Evolutionary conservation across 768 basidiomycete genomes (phyloP).

Genomic region (Boletus coccyginus): DNA sequence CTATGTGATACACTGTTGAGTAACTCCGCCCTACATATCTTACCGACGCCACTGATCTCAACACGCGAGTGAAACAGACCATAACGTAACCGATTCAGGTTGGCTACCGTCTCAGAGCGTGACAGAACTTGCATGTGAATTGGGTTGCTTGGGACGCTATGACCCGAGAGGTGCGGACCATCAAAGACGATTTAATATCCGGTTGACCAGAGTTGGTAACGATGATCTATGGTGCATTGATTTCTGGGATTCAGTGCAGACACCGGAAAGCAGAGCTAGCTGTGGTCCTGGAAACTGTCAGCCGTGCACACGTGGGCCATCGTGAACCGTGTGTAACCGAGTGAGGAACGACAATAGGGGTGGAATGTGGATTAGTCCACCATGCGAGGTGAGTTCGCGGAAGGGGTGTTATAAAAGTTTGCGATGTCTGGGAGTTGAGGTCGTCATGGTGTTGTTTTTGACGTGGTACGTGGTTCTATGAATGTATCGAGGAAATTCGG

Average conservation of each 20-base stretch:
- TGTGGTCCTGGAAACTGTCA: slow-evolving; percentile 5
- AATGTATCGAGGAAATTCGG: background rate
- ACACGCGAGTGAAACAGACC: background rate
- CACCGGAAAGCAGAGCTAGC: background rate
- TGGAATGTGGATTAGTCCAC: background rate
- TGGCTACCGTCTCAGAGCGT: background rate
- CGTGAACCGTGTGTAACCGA: background rate
- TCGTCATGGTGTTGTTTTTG: background rate
- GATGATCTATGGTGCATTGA: background rate
- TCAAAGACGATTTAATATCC: background rate
- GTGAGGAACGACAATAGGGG: background rate
- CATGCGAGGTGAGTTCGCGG: background rate
- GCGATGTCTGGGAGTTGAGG: slow-evolving; percentile 4
- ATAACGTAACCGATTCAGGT: slow-evolving; percentile 11
- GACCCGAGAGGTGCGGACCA: background rate
- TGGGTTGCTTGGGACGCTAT: background rate
- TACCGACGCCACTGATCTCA: slow-evolving; percentile 13
- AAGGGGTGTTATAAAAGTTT: background rate
- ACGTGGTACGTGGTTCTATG: background rate
- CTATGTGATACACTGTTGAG: no score
- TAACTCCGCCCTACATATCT: slow-evolving; percentile 3
- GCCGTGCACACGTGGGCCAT: background rate
- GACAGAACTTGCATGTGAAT: background rate
- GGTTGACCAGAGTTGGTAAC: background rate
- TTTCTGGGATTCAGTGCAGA: background rate